phyloP scores from a whole-genome alignment of 768 basidiomycete species.

The Mycena alexandri region DNA sequence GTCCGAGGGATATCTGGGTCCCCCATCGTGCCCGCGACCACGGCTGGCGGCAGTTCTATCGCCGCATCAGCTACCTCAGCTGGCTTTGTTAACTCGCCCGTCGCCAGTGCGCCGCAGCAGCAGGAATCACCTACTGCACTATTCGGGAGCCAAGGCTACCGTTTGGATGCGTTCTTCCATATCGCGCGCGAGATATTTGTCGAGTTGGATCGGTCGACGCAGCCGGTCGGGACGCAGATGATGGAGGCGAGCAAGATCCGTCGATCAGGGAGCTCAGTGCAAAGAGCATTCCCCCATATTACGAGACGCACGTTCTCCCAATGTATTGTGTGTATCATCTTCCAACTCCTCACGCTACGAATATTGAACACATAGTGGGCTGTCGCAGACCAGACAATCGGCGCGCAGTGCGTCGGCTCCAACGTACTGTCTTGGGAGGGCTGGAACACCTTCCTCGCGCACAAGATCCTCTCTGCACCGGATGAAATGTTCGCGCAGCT shows the following conservation, averaged over 20 bases:
- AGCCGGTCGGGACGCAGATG: conserved; percentile 29
- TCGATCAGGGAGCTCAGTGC: conserved; percentile 25
- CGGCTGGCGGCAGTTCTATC: conserved; percentile 16
- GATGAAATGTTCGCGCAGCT: conserved; percentile 34
- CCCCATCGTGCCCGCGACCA: neutral
- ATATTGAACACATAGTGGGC: neutral
- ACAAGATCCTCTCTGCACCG: conserved; percentile 35
- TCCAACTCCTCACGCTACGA: neutral
- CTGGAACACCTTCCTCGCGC: conserved; percentile 38
- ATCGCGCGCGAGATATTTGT: conserved; percentile 35
- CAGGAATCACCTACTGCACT: conserved; percentile 32
- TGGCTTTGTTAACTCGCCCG: conserved; percentile 13
- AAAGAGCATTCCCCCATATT: conserved; percentile 31
- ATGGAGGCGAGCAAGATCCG: conserved; percentile 36
- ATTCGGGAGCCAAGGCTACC: conserved; percentile 36
- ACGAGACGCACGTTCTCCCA: conserved; percentile 35
- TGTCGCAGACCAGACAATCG: conserved; percentile 29
- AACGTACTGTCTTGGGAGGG: conserved; percentile 38
- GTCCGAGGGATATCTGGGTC: conserved; percentile 21
- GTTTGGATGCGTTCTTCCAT: conserved; percentile 26
- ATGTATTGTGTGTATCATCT: conserved; percentile 31
- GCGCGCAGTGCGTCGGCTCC: conserved; percentile 30
- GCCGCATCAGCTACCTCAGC: neutral
- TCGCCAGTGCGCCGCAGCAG: conserved; percentile 11
- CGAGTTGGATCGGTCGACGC: conserved; percentile 27